These are phyloP conservation scores for Lindgomyces ingoldianus DNA, from an alignment of 495 filamentous ascomycete species.

Conservation along the genomic window DNA sequence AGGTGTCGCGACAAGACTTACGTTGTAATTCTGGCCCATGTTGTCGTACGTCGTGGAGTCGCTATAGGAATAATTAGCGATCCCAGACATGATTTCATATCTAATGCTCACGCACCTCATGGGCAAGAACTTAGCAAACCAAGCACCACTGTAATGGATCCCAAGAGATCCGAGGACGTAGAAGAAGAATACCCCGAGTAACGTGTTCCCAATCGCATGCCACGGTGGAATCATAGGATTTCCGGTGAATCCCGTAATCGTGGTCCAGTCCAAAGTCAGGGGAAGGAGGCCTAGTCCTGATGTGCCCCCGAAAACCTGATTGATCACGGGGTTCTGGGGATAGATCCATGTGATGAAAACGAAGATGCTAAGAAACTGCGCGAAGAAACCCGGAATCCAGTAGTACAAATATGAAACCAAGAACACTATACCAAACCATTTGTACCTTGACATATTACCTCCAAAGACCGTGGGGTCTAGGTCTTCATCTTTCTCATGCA, in stretches of 20 bases:
- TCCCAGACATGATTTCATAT: not conserved
- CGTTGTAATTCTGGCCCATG: conserved; percentile 58
- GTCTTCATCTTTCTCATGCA: conserved; percentile 44
- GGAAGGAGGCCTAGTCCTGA: conserved; percentile 64
- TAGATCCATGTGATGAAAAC: conserved; percentile 64
- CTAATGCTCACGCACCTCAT: conserved; percentile 47
- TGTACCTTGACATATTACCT: conserved; percentile 59
- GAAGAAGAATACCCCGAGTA: conserved; percentile 61
- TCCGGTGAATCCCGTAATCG: conserved; percentile 58
- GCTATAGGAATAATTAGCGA: conserved; percentile 33
- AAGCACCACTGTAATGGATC: conserved; percentile 67
- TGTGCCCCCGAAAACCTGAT: conserved; percentile 67
- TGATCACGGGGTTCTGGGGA: conserved; percentile 64
- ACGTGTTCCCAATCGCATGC: conserved; percentile 48
- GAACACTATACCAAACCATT: conserved; percentile 60
- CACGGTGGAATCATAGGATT: conserved; percentile 62
- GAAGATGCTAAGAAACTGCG: conserved; percentile 58
- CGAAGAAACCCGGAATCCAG: conserved; percentile 62
- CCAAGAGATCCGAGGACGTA: conserved; percentile 52
- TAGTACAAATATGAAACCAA: conserved; percentile 57
- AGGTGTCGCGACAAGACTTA: conserved; percentile 52
- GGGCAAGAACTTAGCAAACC: conserved; percentile 59
- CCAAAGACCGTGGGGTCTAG: conserved; percentile 53
- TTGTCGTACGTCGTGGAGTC: conserved; percentile 65
- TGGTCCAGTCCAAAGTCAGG: conserved; percentile 68